phyloP scores from a whole-genome alignment of 2,329 filamentous ascomycete genomes.

The Xylaria sp. region DNA sequence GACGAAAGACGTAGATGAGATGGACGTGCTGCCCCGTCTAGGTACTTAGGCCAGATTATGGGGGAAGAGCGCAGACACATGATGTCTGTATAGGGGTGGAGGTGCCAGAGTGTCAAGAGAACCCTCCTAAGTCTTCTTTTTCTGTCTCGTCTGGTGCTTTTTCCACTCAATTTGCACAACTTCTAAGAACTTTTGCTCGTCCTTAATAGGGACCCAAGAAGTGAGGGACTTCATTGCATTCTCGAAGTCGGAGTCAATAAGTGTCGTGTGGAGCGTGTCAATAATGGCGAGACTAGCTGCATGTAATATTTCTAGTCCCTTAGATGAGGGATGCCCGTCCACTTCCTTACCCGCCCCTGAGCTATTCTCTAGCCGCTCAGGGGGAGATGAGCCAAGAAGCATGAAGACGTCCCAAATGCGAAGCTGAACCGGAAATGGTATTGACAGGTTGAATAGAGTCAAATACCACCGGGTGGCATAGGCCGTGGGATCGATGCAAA shows the following conservation, averaged over 20 bases:
- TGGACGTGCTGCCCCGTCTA: neutral
- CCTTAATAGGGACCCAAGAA: slow-evolving; percentile 91
- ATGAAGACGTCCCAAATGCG: slow-evolving; percentile 99
- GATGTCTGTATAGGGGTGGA: slow-evolving; percentile 11
- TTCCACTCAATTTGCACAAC: slow-evolving; percentile 91
- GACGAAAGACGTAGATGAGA: slow-evolving; percentile 28
- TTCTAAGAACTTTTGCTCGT: slow-evolving; percentile 92
- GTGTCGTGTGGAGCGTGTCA: slow-evolving; percentile 86
- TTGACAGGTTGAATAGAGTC: slow-evolving; percentile 95
- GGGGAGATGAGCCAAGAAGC: slow-evolving; percentile 82
- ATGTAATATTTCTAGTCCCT: slow-evolving; percentile 86
- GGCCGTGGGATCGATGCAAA: slow-evolving; percentile 86
- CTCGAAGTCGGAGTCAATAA: slow-evolving; percentile 94
- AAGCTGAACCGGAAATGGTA: slow-evolving; percentile 92
- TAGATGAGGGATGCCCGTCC: slow-evolving; percentile 54
- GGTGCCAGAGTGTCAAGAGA: slow-evolving; percentile 33
- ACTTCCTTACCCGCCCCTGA: slow-evolving; percentile 43
- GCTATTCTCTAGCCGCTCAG: slow-evolving; percentile 44
- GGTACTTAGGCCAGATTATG: neutral
- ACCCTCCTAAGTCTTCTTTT: slow-evolving; percentile 51
- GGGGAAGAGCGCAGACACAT: slow-evolving; percentile 9
- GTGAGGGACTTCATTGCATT: slow-evolving; percentile 98
- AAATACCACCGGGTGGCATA: slow-evolving; percentile 98
- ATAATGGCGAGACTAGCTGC: slow-evolving; percentile 90
- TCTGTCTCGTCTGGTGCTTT: slow-evolving; percentile 61